These are phyloP conservation scores for Pseudocohnilembus persalinus DNA, from an alignment of 169 alveolate species.

Conservation along the genomic window DNA sequence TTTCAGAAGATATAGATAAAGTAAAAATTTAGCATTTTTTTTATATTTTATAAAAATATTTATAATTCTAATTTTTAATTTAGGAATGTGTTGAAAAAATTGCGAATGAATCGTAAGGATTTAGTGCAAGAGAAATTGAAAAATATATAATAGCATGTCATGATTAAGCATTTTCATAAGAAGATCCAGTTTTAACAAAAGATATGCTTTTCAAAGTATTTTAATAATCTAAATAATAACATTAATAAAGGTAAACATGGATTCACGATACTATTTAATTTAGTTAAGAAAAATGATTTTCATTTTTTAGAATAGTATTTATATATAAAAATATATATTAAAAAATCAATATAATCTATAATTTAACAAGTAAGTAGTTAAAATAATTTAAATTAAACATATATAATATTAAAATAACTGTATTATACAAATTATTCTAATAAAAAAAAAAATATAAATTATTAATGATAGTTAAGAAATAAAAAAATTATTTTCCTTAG, in stretches of 20 bases:
- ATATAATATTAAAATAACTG: no score
- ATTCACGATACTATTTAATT: no score
- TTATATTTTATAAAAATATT: constrained; percentile 20
- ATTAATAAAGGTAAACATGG: background rate
- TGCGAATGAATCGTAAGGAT: constrained; percentile 90
- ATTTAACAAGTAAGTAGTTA: no score
- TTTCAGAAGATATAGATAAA: constrained; percentile 23
- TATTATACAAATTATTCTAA: no score
- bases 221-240: background rate
- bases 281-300: no score
- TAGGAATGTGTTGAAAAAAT: constrained; percentile 70
- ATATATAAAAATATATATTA: no score
- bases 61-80: constrained; percentile 75
- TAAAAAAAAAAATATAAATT: no score
- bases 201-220: background rate
- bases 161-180: constrained; percentile 71
- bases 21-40: constrained; percentile 57
- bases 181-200: constrained; percentile 36
- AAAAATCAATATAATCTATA: no score
- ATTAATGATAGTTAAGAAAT: no score
- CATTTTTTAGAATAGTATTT: no score
- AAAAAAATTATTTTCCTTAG: no score
- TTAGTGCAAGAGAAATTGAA: constrained; percentile 95
- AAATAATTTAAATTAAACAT: no score
- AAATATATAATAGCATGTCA: constrained; percentile 82